A percentile compares a stretch with the other conserved stretches of the same genome.
phyloP scores from a whole-genome alignment of 345 rosid species.

The Murraya koenigii region DNA sequence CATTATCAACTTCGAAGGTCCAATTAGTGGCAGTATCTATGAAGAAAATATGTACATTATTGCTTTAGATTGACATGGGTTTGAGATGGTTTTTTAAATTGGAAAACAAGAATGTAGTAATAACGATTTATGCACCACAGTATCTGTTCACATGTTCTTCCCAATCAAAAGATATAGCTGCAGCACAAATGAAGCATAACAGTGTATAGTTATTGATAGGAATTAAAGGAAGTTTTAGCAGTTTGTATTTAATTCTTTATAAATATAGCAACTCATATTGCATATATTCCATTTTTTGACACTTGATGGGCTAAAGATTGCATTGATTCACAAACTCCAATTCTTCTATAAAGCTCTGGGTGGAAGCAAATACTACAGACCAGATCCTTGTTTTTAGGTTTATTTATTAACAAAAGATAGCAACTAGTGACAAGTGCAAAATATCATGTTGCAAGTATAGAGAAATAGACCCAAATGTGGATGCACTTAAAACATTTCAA shows the following conservation, averaged over 20 bases:
- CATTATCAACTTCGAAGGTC: constrained; percentile 83
- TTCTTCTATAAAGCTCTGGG: not conserved
- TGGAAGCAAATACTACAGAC: not conserved
- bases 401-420: not conserved
- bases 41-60: constrained; percentile 20
- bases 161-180: constrained; percentile 5
- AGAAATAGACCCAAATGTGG: not conserved
- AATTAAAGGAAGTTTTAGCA: not conserved
- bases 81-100: not conserved
- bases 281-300: not conserved
- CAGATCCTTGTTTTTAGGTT: not conserved
- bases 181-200: not conserved
- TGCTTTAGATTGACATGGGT: not conserved
- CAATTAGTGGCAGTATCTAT: constrained; percentile 81
- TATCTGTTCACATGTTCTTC: not conserved
- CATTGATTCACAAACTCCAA: not conserved
- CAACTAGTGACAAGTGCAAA: not conserved
- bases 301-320: not conserved
- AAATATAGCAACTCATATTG: not conserved
- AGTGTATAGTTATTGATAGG: not conserved
- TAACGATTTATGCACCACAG: not conserved
- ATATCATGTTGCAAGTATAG: not conserved
- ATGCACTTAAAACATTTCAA: not conserved
- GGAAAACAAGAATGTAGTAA: not conserved
- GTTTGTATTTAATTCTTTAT: not conserved